Conservation (phyloP, 202 grass and related monocot genomes). For the Cymbopogon flexuosus region DNA sequence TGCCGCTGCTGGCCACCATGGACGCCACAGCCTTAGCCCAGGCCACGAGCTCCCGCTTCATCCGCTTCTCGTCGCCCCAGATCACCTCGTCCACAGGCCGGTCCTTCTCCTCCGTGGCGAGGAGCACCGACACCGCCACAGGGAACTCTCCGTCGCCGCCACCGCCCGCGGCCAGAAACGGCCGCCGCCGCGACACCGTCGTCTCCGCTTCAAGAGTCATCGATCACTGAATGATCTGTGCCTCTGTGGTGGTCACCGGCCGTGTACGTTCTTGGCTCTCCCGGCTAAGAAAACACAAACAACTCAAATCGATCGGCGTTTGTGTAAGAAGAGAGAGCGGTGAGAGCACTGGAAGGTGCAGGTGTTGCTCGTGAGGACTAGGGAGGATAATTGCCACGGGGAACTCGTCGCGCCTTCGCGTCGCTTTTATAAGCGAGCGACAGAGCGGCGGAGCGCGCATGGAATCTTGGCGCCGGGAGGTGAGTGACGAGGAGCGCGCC, state of each 20-base stretch:
- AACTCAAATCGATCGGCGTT: background rate
- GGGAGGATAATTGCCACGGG: background rate
- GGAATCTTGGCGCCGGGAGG: background rate
- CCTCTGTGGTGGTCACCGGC: too few species aligned
- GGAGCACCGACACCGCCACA: background rate
- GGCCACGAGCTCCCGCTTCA: constrained; percentile 69
- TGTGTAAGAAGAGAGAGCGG: background rate
- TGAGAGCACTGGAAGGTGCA: background rate
- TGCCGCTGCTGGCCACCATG: constrained; percentile 5
- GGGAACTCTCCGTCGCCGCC: constrained; percentile 16
- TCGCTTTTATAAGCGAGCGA: background rate
- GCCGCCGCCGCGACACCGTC: background rate
- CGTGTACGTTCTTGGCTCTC: too few species aligned
- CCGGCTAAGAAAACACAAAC: background rate
- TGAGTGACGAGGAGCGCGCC: background rate
- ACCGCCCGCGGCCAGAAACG: background rate
- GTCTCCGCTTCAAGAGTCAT: constrained; percentile 21
- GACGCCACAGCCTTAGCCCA: constrained; percentile 81
- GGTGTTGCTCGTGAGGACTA: background rate
- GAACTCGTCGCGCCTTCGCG: background rate
- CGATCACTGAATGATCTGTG: background rate
- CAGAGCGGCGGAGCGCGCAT: too few species aligned
- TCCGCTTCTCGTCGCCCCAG: constrained; percentile 60
- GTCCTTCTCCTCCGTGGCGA: background rate
- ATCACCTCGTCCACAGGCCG: constrained; percentile 37